Base-by-base conservation (phyloP, 169 alveolate species). In the Cryptosporidium felis region DNA sequence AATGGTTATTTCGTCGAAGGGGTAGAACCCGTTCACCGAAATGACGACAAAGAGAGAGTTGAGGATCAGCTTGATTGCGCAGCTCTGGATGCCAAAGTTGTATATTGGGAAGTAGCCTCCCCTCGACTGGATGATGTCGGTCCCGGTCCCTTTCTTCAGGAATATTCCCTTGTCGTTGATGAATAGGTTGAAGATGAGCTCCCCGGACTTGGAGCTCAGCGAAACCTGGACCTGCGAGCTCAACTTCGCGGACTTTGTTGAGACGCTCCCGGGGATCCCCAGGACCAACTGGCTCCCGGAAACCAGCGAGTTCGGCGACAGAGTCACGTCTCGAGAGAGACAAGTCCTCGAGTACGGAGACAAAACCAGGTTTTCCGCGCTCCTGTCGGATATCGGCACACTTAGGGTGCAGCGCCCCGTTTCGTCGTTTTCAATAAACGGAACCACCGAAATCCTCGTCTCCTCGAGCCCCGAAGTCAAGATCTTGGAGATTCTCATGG, bases 51-150 rank as follows among this genome's bases (percentile, higher is more conserved):
- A 74, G 30, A 74, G 38, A 0, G 74, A 51, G 16, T 65, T 53
- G 28, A 74, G 36, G 16, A 28, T 23, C 36, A 74, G 38, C n/a
- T 38, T 74, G 2, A 74, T 53, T 10, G 44, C 3, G 41, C 26
- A 49, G n/a, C 74, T 49, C 44, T 74, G 85, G 42, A 53, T 53
- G 32, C 85, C 85, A 41, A 38, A 74, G 40, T 44, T 74, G 2
- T 51, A 9, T 8, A 74, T 38, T 12, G 85, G 85, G 30, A 53
- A 53, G 41, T 74, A 74, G 6, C 85, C 85, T 14, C 85, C 85
- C 28, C 56, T 74, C 2, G 85, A 49, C 41, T 53, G 74, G 3
- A 53, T 18, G n/a, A 74, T 49, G n/a, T 74, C 74, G 36, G 65
- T 74, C 0, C 85, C 85, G 2, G 9, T 34, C 12, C 30, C 30